Evolutionary conservation across 352 stramenopile genomes (phyloP), one percentile per base, ranked within the genome.

Genomic region (Thraustochytrium striatum): DNA sequence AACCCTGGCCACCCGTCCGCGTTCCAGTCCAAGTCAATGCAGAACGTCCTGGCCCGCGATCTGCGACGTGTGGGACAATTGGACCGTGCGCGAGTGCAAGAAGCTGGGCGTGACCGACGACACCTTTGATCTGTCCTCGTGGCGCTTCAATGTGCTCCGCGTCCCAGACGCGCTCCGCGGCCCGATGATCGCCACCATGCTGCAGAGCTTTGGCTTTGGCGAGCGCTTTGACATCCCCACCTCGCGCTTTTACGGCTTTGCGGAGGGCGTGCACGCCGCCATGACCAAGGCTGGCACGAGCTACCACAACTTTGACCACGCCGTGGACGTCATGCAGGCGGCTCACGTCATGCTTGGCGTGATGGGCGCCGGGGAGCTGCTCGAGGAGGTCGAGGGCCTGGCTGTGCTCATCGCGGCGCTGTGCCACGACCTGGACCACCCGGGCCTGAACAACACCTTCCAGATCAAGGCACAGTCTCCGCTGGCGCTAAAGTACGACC

Each of bases 341-440:
- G 65, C 62, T 13, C 78, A 57, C 52, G 33, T 80, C 47, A 78
- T 83, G 21, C 57, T 85, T 5, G 57, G 52, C 33, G 25, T 28
- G 25, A 79, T 81, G 53, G 43, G 70, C n/a, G 83, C 52, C 28
- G 61, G 36, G 7, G 55, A 50, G 2, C 47, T 85, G 0, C 72
- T 86, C 2, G 75, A 68, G 16, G 55, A 81, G 13, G 35, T 89
- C 59, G 86, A 92, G 83, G 52, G 33, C 25, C 79, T 80, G 2
- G 86, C 88, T 21, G 83, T 94, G 2, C 89, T 93, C 36, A 84
- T 95, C 35, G 87, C 87, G 0, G 88, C 89, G 0, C 90, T 94
- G 72, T 91, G 88, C 75, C 90, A 95, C 79, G 90, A 95, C 52
- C 90, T 95, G 83, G 91, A 93, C 83, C 90, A 95, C 85, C 90